A percentile compares a stretch with the other conserved stretches of the same genome.
Conservation (phyloP, 257 asterid species). For the Solanum piurae region DNA sequence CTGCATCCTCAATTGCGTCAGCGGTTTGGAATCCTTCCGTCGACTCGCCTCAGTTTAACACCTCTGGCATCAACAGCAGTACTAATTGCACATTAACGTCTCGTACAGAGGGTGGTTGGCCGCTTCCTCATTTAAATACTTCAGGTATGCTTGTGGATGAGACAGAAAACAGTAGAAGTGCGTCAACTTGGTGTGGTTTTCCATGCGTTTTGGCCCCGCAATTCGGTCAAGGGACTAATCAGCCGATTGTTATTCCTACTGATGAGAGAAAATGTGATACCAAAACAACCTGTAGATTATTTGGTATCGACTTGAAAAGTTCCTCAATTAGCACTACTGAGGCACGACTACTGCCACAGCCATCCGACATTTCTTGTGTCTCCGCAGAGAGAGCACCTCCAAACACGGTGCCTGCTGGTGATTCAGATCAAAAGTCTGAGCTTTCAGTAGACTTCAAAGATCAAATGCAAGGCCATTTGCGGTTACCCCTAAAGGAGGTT, state of each 20-base stretch:
- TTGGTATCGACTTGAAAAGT: slow-evolving; percentile 72
- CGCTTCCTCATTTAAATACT: slow-evolving; percentile 15
- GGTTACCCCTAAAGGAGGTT: slow-evolving; percentile 40
- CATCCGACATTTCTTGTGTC: slow-evolving; percentile 11
- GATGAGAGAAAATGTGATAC: slow-evolving; percentile 39
- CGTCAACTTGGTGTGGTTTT: slow-evolving; percentile 47
- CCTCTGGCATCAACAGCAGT: slow-evolving; percentile 11
- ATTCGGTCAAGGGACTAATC: slow-evolving; percentile 17
- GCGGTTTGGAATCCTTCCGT: slow-evolving; percentile 46
- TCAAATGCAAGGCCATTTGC: slow-evolving; percentile 30
- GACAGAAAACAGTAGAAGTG: slow-evolving; percentile 38
- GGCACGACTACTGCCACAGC: slow-evolving; percentile 15
- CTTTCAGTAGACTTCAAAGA: slow-evolving; percentile 46
- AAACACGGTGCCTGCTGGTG: slow-evolving; percentile 29
- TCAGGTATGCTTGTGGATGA: slow-evolving; percentile 31
- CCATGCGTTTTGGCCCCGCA: slow-evolving; percentile 26
- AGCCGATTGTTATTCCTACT: slow-evolving; percentile 13
- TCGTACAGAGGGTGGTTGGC: slow-evolving; percentile 9
- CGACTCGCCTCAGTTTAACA: slow-evolving; percentile 23
- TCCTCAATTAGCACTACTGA: slow-evolving; percentile 25
- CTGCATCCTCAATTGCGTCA: slow-evolving; percentile 32
- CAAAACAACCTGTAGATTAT: slow-evolving; percentile 48
- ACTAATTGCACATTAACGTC: slow-evolving; percentile 2
- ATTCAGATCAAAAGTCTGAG: slow-evolving; percentile 59
- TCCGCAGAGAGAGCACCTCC: slow-evolving; percentile 23